Conservation (phyloP, 2,329 filamentous ascomycete species). For the Dactylonectria estremocensis region DNA sequence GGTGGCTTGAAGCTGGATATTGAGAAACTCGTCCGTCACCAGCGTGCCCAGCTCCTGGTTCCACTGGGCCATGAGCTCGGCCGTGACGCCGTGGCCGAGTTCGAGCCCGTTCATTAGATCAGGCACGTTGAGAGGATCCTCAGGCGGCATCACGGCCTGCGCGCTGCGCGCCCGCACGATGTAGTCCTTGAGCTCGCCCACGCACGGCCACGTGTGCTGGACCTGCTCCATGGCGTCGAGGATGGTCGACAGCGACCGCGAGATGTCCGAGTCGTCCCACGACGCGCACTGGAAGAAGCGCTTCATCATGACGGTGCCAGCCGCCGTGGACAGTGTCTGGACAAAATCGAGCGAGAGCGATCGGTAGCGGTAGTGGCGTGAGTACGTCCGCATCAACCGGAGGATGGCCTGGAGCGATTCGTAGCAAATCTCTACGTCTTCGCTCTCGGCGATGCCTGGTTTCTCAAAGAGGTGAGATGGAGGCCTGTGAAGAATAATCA, state of each 20-base stretch:
- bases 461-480: conserved; percentile 61
- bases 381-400: conserved; percentile 61
- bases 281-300: conserved; percentile 58
- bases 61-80: conserved; percentile 49
- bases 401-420: conserved; percentile 63
- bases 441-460: conserved; percentile 56
- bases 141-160: conserved; percentile 51
- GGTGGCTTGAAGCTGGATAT: conserved; percentile 50
- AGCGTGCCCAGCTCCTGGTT: conserved; percentile 53
- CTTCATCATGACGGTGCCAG: conserved; percentile 64
- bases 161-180: conserved; percentile 50
- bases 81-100: conserved; percentile 43
- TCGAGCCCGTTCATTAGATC: conserved; percentile 54
- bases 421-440: conserved; percentile 66
- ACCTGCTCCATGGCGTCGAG: conserved; percentile 67
- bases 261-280: conserved; percentile 62
- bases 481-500: conserved; percentile 67
- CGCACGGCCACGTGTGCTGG: conserved; percentile 64
- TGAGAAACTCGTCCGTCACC: conserved; percentile 54
- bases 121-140: conserved; percentile 51
- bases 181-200: conserved; percentile 58
- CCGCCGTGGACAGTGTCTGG: conserved; percentile 64
- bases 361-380: conserved; percentile 60
- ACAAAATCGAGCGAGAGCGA: conserved; percentile 64
- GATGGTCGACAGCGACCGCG: conserved; percentile 64